Evolutionary conservation across 345 rosid genomes (phyloP).

Genomic region (Aquilaria yunnanensis): DNA sequence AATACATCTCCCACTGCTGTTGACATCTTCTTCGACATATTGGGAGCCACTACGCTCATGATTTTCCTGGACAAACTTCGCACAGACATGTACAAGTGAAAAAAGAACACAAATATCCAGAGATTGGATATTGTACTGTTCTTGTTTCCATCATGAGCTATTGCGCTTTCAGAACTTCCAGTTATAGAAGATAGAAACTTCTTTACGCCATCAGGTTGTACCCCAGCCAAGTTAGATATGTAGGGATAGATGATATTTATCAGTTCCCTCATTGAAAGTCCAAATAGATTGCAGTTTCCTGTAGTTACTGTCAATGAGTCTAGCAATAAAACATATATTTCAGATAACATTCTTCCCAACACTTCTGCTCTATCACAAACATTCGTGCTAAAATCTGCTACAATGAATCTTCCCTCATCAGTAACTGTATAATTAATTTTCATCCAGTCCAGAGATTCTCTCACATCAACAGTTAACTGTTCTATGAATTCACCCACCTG

Average conservation of each 20-base stretch:
- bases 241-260: constrained; percentile 45
- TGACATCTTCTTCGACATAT: constrained; percentile 47
- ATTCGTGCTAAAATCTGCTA: constrained; percentile 15
- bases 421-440: constrained; percentile 25
- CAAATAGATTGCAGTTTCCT: constrained; percentile 68
- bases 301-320: constrained; percentile 63
- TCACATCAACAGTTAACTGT: constrained; percentile 52
- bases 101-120: constrained; percentile 63
- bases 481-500: constrained; percentile 67
- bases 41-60: constrained; percentile 61
- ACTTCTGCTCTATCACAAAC: constrained; percentile 48
- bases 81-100: constrained; percentile 61
- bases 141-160: constrained; percentile 20
- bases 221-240: constrained; percentile 48
- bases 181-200: constrained; percentile 45
- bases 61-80: constrained; percentile 69
- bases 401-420: constrained; percentile 15
- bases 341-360: constrained; percentile 64
- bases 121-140: constrained; percentile 31
- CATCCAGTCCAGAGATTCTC: constrained; percentile 66
- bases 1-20: constrained; percentile 39
- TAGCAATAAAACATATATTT: constrained; percentile 50
- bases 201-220: constrained; percentile 31
- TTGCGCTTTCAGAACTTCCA: constrained; percentile 29
- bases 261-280: constrained; percentile 48